These are phyloP conservation scores for Volvox reticuliferus DNA, from an alignment of 139 green algal species.

Conservation along the genomic window DNA sequence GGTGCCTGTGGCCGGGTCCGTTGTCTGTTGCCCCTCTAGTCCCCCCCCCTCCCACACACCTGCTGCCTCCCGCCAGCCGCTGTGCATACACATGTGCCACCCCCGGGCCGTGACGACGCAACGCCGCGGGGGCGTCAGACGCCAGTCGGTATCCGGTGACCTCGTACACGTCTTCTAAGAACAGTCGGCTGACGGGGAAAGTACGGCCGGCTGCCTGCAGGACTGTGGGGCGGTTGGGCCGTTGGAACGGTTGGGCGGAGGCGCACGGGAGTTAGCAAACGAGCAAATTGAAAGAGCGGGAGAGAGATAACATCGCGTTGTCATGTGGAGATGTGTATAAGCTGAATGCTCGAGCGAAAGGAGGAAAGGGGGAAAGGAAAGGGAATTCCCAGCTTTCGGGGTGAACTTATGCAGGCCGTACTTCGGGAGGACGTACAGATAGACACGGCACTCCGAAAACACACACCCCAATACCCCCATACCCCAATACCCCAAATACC, in stretches of 20 bases:
- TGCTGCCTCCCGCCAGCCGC: constrained; percentile 30
- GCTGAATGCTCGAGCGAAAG: not conserved
- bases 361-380: too few species aligned
- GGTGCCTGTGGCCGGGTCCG: not conserved
- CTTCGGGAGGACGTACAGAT: too few species aligned
- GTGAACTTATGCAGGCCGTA: too few species aligned
- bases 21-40: not conserved
- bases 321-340: not conserved
- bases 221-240: constrained; percentile 9
- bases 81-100: not conserved
- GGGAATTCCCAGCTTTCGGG: too few species aligned
- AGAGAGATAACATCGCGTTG: too few species aligned
- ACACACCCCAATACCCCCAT: too few species aligned
- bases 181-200: constrained; percentile 89
- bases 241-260: not conserved
- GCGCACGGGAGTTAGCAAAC: too few species aligned
- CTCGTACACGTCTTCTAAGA: constrained; percentile 93
- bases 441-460: too few species aligned
- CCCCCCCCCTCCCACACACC: constrained; percentile 24
- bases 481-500: too few species aligned
- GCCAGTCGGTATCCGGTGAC: constrained; percentile 51
- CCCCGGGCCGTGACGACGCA: constrained; percentile 39
- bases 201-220: constrained; percentile 83
- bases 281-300: not conserved
- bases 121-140: constrained; percentile 68